These are phyloP conservation scores for Pistacia integerrima DNA, from an alignment of 345 rosid species.

Conservation along the genomic window DNA sequence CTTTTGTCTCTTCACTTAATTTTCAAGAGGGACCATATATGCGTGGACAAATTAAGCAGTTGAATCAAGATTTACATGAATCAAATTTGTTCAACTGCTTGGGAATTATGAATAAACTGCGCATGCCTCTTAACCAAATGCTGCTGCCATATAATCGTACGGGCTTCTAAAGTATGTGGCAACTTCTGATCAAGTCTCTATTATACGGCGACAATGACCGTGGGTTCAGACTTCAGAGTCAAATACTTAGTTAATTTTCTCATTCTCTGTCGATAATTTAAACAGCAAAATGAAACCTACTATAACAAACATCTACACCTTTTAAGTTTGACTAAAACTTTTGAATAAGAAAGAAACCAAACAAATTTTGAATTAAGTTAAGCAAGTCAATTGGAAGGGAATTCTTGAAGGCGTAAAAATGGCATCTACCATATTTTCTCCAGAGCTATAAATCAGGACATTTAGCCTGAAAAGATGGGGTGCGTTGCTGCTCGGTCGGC, in stretches of 20 bases:
- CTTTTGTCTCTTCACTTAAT: not conserved
- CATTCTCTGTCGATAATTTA: not conserved
- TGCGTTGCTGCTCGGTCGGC: constrained; percentile 16
- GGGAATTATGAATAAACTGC: constrained; percentile 9
- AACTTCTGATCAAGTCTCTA: not conserved
- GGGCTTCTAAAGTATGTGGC: not conserved
- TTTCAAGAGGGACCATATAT: not conserved
- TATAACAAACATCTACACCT: not conserved
- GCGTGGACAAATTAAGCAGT: constrained; percentile 8
- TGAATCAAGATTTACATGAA: constrained; percentile 14
- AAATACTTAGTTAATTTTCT: not conserved
- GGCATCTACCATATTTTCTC: not conserved
- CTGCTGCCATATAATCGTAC: not conserved
- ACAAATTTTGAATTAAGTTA: not conserved
- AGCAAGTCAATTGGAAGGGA: not conserved
- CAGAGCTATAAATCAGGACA: not conserved
- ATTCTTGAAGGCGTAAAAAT: not conserved
- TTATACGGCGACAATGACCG: not conserved
- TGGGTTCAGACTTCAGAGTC: not conserved
- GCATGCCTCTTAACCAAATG: not conserved
- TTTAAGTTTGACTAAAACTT: constrained; percentile 2
- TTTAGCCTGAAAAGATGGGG: constrained; percentile 17
- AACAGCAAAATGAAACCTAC: constrained; percentile 12
- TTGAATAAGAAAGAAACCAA: not conserved
- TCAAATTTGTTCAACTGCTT: constrained; percentile 36